Conservation (phyloP, 2,329 filamentous ascomycete genomes). For the Tolypocladium inflatum region DNA sequence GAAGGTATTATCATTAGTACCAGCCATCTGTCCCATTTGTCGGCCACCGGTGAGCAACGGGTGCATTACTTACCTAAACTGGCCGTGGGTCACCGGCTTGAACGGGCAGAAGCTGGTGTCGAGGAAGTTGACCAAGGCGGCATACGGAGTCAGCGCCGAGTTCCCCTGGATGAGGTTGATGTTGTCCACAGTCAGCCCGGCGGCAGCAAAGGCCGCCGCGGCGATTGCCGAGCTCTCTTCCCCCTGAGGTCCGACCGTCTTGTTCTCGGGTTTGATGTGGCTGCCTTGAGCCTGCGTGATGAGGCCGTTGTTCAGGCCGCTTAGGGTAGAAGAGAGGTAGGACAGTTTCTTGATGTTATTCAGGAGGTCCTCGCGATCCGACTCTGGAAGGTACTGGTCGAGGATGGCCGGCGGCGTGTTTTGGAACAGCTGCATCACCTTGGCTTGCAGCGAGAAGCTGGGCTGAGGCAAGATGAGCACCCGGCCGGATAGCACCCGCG, state of each 20-base stretch:
- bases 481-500: conserved; percentile 22
- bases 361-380: conserved; percentile 3
- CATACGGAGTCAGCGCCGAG: conserved; percentile 26
- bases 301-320: conserved; percentile 20
- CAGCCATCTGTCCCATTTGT: no score
- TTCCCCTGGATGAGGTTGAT: conserved; percentile 13
- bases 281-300: conserved; percentile 22
- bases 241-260: conserved; percentile 7
- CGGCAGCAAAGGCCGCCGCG: conserved; percentile 5
- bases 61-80: conserved; percentile 19
- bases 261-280: conserved; percentile 28
- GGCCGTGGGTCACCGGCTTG: conserved; percentile 37
- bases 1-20: no score
- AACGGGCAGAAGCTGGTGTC: conserved; percentile 21
- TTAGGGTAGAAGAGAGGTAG: conserved; percentile 19
- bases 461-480: conserved; percentile 30
- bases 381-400: conserved; percentile 3
- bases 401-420: conserved; percentile 14
- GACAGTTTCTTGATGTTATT: conserved; percentile 4
- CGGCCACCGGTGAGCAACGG: no score
- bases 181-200: conserved; percentile 9
- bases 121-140: conserved; percentile 12
- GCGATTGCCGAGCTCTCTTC: background rate
- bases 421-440: conserved; percentile 22
- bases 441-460: conserved; percentile 19